Conservation (phyloP, 2,329 filamentous ascomycete species). For the Cladosporium sphaerospermum region DNA sequence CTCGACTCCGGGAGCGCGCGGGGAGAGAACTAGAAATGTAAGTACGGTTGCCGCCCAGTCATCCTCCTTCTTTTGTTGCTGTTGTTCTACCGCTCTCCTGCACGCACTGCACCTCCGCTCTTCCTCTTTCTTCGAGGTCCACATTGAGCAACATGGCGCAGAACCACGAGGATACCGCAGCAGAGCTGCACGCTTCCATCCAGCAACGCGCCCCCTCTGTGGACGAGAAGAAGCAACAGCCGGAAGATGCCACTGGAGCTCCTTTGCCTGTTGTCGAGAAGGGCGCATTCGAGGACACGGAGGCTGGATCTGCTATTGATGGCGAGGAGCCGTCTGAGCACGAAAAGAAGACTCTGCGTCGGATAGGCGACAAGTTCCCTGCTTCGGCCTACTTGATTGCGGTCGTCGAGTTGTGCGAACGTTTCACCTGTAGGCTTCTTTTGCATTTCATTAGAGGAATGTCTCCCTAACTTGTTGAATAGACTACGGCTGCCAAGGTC, state of each 20-base stretch:
- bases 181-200: slow-evolving; percentile 15
- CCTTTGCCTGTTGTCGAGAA: slow-evolving; percentile 3
- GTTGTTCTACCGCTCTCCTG: not conserved
- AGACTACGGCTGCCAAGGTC: slow-evolving; percentile 26
- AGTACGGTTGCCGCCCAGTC: slow-evolving; percentile 9
- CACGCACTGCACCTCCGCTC: not conserved
- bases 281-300: slow-evolving; percentile 13
- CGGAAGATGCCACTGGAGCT: slow-evolving; percentile 8
- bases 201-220: not conserved
- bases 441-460: not conserved
- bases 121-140: not conserved
- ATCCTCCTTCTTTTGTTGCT: not conserved
- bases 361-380: slow-evolving; percentile 42
- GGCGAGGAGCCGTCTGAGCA: slow-evolving; percentile 36
- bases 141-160: slow-evolving; percentile 16
- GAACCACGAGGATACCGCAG: slow-evolving; percentile 26
- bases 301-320: slow-evolving; percentile 19
- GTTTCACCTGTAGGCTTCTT: slow-evolving; percentile 38
- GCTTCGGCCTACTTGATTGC: slow-evolving; percentile 43
- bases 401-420: slow-evolving; percentile 45
- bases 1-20: not conserved
- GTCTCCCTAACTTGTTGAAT: not conserved
- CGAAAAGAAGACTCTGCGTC: slow-evolving; percentile 38
- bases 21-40: not conserved
- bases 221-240: not conserved